Evolutionary conservation across 768 basidiomycete genomes (phyloP).

Genomic region (Dentipellis sp.): DNA sequence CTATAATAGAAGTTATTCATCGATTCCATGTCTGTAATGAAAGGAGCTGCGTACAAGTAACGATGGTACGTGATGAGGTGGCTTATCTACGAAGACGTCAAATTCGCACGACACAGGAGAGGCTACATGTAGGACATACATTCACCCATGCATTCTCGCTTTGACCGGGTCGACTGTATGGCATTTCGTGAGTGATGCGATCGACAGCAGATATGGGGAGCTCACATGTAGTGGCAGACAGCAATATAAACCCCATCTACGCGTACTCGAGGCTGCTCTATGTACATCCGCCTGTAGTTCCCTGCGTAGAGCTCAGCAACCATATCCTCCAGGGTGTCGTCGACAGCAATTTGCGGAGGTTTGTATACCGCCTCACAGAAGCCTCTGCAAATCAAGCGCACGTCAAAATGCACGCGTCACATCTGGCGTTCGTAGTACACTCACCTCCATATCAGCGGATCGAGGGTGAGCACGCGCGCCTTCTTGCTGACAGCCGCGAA

Average conservation of each 20-base stretch:
- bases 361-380: conserved; percentile 60
- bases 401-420: conserved; percentile 2
- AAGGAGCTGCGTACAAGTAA: conserved; percentile 56
- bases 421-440: background rate
- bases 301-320: conserved; percentile 37
- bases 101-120: background rate
- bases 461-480: conserved; percentile 63
- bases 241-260: conserved; percentile 88
- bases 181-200: conserved; percentile 3
- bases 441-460: conserved; percentile 70
- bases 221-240: conserved; percentile 81
- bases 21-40: background rate
- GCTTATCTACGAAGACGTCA: conserved; percentile 40
- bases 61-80: conserved; percentile 91
- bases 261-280: conserved; percentile 80
- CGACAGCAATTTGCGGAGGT: conserved; percentile 61
- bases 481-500: conserved; percentile 70
- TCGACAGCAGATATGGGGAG: conserved; percentile 8
- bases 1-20: conserved; percentile 26
- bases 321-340: conserved; percentile 39
- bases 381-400: conserved; percentile 30
- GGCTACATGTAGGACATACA: conserved; percentile 32
- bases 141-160: conserved; percentile 86
- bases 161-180: conserved; percentile 54
- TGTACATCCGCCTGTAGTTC: conserved; percentile 68